These are phyloP conservation scores for Backusella sp. DNA, from an alignment of 192 early-diverging fungal species.

Conservation along the genomic window DNA sequence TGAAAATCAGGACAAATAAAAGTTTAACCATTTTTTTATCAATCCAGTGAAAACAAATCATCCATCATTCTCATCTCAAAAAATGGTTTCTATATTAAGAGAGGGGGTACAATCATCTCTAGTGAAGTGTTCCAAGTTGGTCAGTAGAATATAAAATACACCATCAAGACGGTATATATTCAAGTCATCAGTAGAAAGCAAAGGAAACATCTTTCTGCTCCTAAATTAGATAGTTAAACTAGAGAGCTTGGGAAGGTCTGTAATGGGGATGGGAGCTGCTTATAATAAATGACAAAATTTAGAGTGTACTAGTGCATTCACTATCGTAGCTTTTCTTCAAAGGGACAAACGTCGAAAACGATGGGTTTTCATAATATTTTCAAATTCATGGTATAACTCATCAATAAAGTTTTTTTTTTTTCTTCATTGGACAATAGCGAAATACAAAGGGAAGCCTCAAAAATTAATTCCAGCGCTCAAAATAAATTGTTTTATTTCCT, in stretches of 20 bases:
- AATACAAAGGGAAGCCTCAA: no score
- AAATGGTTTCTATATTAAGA: background rate
- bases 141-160: background rate
- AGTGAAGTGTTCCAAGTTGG: background rate
- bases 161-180: background rate
- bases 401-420: background rate
- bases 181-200: background rate
- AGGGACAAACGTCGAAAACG: background rate
- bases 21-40: background rate
- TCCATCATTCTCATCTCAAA: no score
- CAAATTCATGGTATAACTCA: background rate
- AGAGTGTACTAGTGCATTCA: constrained; percentile 11
- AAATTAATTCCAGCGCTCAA: no score
- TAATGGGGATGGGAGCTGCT: background rate
- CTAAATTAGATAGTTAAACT: background rate
- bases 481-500: no score
- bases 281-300: constrained; percentile 5
- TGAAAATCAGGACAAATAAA: constrained; percentile 7
- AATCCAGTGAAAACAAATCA: no score
- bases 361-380: background rate
- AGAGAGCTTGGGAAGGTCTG: background rate
- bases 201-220: background rate
- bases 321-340: background rate
- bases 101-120: background rate
- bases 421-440: no score